A percentile compares a stretch with the other conserved stretches of the same genome.
Evolutionary conservation across 108 stramenopile species (phyloP).

Genomic region (Discostella pseudostelligera): DNA sequence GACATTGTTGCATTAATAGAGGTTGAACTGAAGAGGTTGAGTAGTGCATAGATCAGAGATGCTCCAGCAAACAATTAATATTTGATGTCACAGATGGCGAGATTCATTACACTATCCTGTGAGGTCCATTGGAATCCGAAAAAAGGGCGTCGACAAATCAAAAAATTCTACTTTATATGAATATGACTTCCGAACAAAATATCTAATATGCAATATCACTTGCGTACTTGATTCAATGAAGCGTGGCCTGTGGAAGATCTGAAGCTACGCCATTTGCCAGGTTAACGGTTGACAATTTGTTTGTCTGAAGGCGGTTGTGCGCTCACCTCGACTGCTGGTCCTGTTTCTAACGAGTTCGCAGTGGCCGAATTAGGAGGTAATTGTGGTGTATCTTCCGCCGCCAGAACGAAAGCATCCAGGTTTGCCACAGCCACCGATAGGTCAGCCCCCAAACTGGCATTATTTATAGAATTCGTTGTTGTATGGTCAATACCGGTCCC

Average conservation of each 20-base stretch:
- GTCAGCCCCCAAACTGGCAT: not conserved
- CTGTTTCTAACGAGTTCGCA: not conserved
- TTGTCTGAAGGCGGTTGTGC: not conserved
- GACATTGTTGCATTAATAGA: conserved; percentile 6
- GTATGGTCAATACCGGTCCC: not conserved
- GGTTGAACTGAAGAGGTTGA: not conserved
- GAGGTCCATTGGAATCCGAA: no score
- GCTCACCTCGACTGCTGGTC: not conserved
- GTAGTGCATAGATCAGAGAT: not conserved
- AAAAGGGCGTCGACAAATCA: no score
- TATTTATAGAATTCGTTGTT: not conserved
- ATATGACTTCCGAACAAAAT: no score
- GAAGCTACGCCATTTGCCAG: no score
- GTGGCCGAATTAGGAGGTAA: not conserved
- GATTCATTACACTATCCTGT: no score
- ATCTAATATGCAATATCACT: no score
- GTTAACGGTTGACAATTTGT: not conserved
- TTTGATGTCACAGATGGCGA: not conserved
- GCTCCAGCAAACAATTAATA: not conserved
- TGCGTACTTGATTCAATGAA: no score
- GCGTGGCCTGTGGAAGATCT: conserved; percentile 5
- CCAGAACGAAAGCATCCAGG: conserved; percentile 7
- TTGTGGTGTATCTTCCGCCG: not conserved
- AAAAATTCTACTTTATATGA: no score
- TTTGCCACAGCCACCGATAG: conserved; percentile 17